These are phyloP conservation scores for Rhododendron vialii DNA, from an alignment of 148 eudicot species.

Conservation along the genomic window DNA sequence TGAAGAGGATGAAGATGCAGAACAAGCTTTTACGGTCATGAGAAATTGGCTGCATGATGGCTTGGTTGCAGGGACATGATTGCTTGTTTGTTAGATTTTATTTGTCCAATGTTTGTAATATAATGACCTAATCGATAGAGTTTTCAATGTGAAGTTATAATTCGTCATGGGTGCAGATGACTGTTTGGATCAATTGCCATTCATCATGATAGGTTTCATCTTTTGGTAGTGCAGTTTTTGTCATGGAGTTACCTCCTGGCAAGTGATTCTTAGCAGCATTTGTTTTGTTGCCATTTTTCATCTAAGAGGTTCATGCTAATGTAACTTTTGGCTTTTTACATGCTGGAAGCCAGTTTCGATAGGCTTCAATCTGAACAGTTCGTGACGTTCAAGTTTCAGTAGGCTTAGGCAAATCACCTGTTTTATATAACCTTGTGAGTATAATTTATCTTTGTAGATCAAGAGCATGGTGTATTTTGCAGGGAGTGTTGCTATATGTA, in stretches of 20 bases:
- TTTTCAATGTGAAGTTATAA: background rate
- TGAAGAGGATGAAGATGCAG: constrained; percentile 90
- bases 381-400: background rate
- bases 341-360: background rate
- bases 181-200: background rate
- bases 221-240: background rate
- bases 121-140: background rate
- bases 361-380: background rate
- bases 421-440: background rate
- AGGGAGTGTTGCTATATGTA: no score
- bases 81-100: background rate
- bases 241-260: background rate
- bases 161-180: background rate
- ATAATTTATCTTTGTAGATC: background rate
- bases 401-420: background rate
- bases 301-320: background rate
- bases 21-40: constrained; percentile 66
- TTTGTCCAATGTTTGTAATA: background rate
- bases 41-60: constrained; percentile 71
- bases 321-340: background rate
- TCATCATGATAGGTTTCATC: background rate
- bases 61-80: constrained; percentile 30
- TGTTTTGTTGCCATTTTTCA: background rate
- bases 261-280: background rate
- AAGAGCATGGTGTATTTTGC: background rate